These are phyloP conservation scores for Fomitopsis palustris DNA, from an alignment of 1,284 basidiomycete species.

Conservation along the genomic window DNA sequence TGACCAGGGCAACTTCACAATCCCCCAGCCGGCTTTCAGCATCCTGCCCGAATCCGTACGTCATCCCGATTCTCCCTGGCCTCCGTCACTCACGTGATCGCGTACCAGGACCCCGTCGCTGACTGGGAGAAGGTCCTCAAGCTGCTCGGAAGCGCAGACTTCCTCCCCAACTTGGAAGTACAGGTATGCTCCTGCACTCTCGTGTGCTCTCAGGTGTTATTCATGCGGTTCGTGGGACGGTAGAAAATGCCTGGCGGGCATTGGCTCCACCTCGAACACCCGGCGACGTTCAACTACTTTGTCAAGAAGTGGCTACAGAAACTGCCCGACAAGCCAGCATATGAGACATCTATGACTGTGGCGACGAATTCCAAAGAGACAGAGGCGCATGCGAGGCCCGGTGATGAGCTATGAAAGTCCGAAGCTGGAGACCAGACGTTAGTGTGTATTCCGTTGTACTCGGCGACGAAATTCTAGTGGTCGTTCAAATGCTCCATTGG, in stretches of 20 bases:
- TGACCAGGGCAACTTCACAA: constrained; percentile 54
- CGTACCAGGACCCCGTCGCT: constrained; percentile 53
- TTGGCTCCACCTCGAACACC: constrained; percentile 60
- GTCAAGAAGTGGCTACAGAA: constrained; percentile 37
- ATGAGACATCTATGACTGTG: too few relatives aligned
- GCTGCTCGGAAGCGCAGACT: constrained; percentile 39
- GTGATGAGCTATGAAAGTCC: background rate
- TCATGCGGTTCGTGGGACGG: constrained; percentile 5
- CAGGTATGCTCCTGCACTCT: constrained; percentile 35
- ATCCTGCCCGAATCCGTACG: constrained; percentile 51
- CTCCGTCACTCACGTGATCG: background rate
- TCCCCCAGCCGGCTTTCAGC: constrained; percentile 53
- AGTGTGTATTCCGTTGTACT: too few relatives aligned
- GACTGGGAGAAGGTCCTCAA: constrained; percentile 48
- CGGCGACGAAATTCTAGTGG: too few relatives aligned
- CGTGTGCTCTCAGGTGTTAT: constrained; percentile 5
- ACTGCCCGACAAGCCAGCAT: background rate
- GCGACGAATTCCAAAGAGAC: background rate
- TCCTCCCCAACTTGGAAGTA: constrained; percentile 48
- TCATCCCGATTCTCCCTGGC: background rate
- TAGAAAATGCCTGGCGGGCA: constrained; percentile 49
- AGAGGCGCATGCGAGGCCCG: background rate
- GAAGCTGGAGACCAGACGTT: background rate
- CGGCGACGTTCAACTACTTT: constrained; percentile 43
- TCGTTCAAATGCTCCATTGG: too few relatives aligned